A percentile compares a stretch with the other conserved stretches of the same genome.
phyloP scores from a whole-genome alignment of 352 stramenopile species.

The Phytophthora chlamydospora region DNA sequence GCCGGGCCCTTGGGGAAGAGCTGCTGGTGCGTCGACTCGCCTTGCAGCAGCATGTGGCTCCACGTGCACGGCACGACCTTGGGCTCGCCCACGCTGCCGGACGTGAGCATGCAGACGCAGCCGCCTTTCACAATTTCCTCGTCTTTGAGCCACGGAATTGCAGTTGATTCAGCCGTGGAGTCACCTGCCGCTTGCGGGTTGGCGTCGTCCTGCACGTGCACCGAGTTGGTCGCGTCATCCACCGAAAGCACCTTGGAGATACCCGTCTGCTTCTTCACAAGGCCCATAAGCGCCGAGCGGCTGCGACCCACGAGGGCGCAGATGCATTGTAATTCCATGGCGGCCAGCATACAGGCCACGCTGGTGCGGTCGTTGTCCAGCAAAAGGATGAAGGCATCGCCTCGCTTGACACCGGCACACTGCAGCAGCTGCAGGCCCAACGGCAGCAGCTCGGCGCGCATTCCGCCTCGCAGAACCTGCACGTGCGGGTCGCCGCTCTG shows the following conservation, averaged over 20 bases:
- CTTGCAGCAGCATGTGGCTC: constrained; percentile 79
- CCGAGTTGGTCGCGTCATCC: constrained; percentile 33
- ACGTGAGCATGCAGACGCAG: constrained; percentile 84
- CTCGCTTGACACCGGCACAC: constrained; percentile 33
- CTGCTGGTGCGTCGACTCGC: constrained; percentile 72
- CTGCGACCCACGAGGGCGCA: constrained; percentile 60
- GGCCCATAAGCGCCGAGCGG: constrained; percentile 51
- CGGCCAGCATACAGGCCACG: constrained; percentile 73
- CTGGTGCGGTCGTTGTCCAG: constrained; percentile 77
- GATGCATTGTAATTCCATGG: constrained; percentile 67
- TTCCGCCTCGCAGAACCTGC: constrained; percentile 50
- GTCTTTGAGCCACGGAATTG: constrained; percentile 43
- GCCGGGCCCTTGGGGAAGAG: constrained; percentile 70
- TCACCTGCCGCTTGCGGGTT: constrained; percentile 21
- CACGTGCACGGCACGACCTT: constrained; percentile 85
- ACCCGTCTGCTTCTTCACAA: constrained; percentile 62
- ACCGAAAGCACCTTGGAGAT: constrained; percentile 66
- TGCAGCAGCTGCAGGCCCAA: constrained; percentile 52
- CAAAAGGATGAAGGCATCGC: constrained; percentile 70
- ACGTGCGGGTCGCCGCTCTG: constrained; percentile 21
- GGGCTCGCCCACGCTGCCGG: constrained; percentile 73
- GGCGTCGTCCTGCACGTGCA: constrained; percentile 27
- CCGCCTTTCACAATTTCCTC: constrained; percentile 37
- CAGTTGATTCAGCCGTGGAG: neutral
- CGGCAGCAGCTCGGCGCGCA: constrained; percentile 55